Base-by-base conservation (phyloP, 305 asterid species). In the Plantago lanceolata region DNA sequence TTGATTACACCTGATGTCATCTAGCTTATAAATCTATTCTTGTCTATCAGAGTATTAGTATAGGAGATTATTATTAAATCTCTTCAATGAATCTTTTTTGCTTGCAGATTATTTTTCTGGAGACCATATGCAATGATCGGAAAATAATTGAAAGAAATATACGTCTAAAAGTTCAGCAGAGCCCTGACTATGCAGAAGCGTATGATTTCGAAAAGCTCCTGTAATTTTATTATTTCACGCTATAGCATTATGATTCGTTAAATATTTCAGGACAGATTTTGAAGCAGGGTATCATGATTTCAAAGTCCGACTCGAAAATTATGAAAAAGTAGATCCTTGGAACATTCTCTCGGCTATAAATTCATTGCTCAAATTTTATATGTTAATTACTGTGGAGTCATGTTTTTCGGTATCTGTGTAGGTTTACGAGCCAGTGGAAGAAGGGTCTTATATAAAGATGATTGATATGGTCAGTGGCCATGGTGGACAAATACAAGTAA, bases 141-240 rank as follows among this genome's bases (percentile, higher is more conserved):
- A 56, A 83, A 73, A 81, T 93, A 67, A 93, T 93, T 73, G 99
- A 90, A 82, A 85, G 96, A 79, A 93, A 93, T 76, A 93, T 93
- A 79, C 97, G 99, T 18, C 99, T 93, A 82, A 93, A 93, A 84
- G 93, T 93, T 84, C 99, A 93, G 71, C 99, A 93, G 72, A 93
- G 99, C 78, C 97, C 99, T 19, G 99, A 93, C 76, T 93, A 93
- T 73, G 90, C 99, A n/a, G 99, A 90, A 83, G 96, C 82, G 99
- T 93, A 82, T 63, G 88, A 20, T 48, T 66, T 43, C 56, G 5
- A 68, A 63, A 31, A 48, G 37, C 63, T 71, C 74, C 65, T 58
- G 56, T 51, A 48, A 52, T 60, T 71, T 67, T 17, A 50, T 58
- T 57, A 58, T 31, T 57, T 48, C 59, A 62, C 35, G 57, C 29